Evolutionary conservation across 257 asterid species (phyloP), one percentile per base, ranked within the genome.

Genomic region (Plantago elongata): DNA sequence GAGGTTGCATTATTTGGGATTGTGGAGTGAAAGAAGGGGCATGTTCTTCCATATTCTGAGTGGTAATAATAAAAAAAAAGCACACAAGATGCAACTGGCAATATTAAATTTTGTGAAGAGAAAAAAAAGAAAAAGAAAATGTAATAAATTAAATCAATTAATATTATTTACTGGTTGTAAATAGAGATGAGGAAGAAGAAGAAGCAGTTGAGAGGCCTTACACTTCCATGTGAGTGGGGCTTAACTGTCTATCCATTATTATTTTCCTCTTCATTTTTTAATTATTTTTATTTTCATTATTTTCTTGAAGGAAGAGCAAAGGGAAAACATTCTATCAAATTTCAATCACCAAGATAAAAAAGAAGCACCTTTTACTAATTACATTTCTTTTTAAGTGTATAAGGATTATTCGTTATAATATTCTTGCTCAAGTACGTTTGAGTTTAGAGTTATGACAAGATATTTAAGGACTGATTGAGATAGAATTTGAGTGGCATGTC

Each of bases 161-260:
- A 1, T 34, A 34, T 34, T 34, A 34, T 34, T 34, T 34, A 34
- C 9, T 57, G 66, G 57, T 64, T 51, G 16, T 72, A 29, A 50
- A 57, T 50, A 40, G 63, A 45, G 45, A 72, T 56, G 52, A 52
- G 54, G 65, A 42, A 49, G 13, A 38, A 57, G 60, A 49, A 7
- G 13, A 38, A 57, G 46, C 47, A 57, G 62, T 57, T 37, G 67
- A 12, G 47, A 43, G 45, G 69, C 50, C 11, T 37, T 30, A 72
- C 67, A 14, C 55, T 64, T 61, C 81, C 93, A 84, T 82, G 90
- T 84, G 93, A 76, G 69, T 56, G 72, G 79, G 77, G 61, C 37
- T 71, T 61, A 69, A 45, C 27, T 49, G 22, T 49, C 54, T 49
- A 10, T 18, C 8, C 18, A 13, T 49, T 49, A n/a, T 7, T 10